Percentiles rank a stretch among this genome's conserved stretches.
These are phyloP conservation scores for Omphalea diandra DNA, from an alignment of 441 rosid genomes.

Conservation along the genomic window DNA sequence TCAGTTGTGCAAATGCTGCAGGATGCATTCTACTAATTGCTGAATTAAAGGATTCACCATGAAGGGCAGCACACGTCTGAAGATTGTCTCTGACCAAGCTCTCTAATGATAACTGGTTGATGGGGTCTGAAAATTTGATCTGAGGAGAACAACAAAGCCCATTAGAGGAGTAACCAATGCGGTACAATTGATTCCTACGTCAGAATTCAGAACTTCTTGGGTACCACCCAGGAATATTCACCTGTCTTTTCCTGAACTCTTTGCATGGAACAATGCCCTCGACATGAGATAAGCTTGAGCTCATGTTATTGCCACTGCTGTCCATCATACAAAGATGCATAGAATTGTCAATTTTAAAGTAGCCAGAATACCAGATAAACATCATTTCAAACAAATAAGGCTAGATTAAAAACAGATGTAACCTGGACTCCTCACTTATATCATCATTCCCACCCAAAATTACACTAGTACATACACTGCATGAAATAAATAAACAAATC, in stretches of 20 bases:
- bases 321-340: conserved; percentile 8
- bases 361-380: conserved; percentile 11
- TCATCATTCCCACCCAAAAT: conserved; percentile 81
- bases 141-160: conserved; percentile 24
- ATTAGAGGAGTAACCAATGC: background rate
- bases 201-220: conserved; percentile 9
- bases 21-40: conserved; percentile 84
- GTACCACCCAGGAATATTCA: conserved; percentile 33
- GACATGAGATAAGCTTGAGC: conserved; percentile 59
- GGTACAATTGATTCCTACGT: background rate
- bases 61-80: conserved; percentile 79
- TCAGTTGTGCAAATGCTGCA: conserved; percentile 79
- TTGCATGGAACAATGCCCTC: conserved; percentile 67
- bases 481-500: conserved; percentile 22
- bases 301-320: conserved; percentile 64
- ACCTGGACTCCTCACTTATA: conserved; percentile 86
- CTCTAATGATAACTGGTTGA: conserved; percentile 76
- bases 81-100: conserved; percentile 82
- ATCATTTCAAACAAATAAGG: background rate
- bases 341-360: background rate
- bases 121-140: conserved; percentile 83
- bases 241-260: conserved; percentile 89
- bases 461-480: conserved; percentile 83
- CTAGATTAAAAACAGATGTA: conserved; percentile 18
- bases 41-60: conserved; percentile 83